Evolutionary conservation across 352 stramenopile species (phyloP).

Genomic region (Bremia lactucae): DNA sequence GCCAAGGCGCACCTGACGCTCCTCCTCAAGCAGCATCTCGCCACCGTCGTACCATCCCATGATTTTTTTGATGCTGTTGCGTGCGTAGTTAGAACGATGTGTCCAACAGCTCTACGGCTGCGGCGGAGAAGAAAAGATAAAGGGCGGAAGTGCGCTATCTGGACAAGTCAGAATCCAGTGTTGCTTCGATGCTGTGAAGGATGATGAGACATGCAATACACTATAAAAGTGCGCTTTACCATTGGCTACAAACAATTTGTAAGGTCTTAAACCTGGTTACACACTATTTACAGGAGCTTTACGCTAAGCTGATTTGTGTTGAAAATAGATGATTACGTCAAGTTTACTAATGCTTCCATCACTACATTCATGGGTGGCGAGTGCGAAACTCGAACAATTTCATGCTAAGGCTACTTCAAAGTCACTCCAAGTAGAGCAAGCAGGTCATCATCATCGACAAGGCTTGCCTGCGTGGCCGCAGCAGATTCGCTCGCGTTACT

Average conservation of each 20-base stretch:
- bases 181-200: background rate
- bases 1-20: slow-evolving; percentile 39
- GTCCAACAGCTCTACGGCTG: slow-evolving; percentile 3
- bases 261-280: too few relatives aligned
- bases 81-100: background rate
- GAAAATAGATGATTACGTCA: too few relatives aligned
- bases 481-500: slow-evolving; percentile 1
- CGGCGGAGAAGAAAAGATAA: slow-evolving; percentile 14
- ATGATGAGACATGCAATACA: slow-evolving; percentile 8
- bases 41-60: slow-evolving; percentile 29
- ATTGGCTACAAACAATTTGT: too few relatives aligned
- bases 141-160: too few relatives aligned
- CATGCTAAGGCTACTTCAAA: too few relatives aligned
- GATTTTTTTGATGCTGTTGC: background rate
- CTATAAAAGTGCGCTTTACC: too few relatives aligned
- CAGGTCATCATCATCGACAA: slow-evolving; percentile 16
- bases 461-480: background rate
- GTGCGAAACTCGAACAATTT: too few relatives aligned
- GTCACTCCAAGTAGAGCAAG: slow-evolving; percentile 20
- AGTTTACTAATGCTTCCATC: too few relatives aligned
- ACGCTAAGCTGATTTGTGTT: too few relatives aligned
- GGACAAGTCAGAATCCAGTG: background rate
- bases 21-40: slow-evolving; percentile 41
- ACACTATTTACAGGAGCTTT: too few relatives aligned
- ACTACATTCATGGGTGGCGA: slow-evolving; percentile 2